These are phyloP conservation scores for Amanita jacksonii DNA, from an alignment of 768 basidiomycete species.

Conservation along the genomic window DNA sequence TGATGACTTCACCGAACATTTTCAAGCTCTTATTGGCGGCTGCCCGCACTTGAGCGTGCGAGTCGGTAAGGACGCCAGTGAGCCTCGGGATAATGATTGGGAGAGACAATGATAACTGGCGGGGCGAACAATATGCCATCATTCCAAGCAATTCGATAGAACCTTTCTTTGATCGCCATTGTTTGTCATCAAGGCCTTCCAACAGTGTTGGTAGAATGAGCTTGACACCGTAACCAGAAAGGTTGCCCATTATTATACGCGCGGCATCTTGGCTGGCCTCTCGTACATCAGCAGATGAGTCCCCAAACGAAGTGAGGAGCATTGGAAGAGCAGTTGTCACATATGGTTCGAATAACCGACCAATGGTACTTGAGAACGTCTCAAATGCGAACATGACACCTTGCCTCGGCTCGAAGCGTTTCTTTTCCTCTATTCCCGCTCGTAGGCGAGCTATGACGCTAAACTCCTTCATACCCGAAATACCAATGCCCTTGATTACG, in stretches of 20 bases:
- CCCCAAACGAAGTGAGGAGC: conserved; percentile 79
- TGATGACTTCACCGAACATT: conserved; percentile 97
- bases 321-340: conserved; percentile 76
- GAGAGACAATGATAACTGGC: conserved; percentile 87
- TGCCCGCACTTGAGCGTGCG: conserved; percentile 89
- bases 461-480: conserved; percentile 78
- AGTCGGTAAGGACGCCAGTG: conserved; percentile 91
- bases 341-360: conserved; percentile 91
- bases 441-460: conserved; percentile 66
- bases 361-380: conserved; percentile 77
- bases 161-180: conserved; percentile 97
- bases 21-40: conserved; percentile 95
- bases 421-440: conserved; percentile 81
- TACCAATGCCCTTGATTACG: conserved; percentile 83
- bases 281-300: conserved; percentile 77
- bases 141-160: conserved; percentile 94
- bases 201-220: conserved; percentile 85
- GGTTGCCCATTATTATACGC: conserved; percentile 87
- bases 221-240: conserved; percentile 94
- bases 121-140: conserved; percentile 98
- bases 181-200: conserved; percentile 91
- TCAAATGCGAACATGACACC: conserved; percentile 95
- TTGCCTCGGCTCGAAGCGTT: conserved; percentile 76
- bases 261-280: conserved; percentile 91
- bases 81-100: conserved; percentile 96